These are phyloP conservation scores for Yamadazyma kanchanaburiensis DNA, from an alignment of 1,139 yeast species.

Conservation along the genomic window DNA sequence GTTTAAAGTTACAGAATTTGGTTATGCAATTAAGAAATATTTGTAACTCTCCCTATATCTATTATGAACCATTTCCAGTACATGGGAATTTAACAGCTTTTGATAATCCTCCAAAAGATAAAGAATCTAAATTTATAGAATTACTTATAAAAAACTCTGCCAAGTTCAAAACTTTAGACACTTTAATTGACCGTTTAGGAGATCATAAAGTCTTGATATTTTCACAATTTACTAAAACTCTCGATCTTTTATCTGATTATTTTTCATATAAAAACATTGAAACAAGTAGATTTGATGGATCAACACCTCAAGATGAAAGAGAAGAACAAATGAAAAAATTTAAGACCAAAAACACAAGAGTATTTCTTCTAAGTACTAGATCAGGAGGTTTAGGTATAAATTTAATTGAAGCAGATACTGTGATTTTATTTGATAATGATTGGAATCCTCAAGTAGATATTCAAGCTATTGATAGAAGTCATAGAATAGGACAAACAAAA, in stretches of 20 bases:
- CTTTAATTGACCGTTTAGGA: constrained; percentile 50
- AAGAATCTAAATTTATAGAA: constrained; percentile 24
- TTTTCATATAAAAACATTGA: constrained; percentile 30
- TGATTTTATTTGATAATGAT: constrained; percentile 84
- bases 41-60: constrained; percentile 82
- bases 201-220: constrained; percentile 75
- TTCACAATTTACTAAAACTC: constrained; percentile 77
- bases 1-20: constrained; percentile 51
- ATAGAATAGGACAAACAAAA: constrained; percentile 82
- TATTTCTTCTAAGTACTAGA: constrained; percentile 81
- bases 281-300: constrained; percentile 74
- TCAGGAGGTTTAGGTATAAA: constrained; percentile 96
- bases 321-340: constrained; percentile 62
- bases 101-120: constrained; percentile 20
- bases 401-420: constrained; percentile 84
- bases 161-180: constrained; percentile 67
- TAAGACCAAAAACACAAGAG: constrained; percentile 27
- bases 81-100: constrained; percentile 12
- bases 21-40: constrained; percentile 82
- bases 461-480: constrained; percentile 95
- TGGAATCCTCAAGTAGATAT: constrained; percentile 98
- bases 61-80: constrained; percentile 71
- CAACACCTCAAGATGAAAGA: constrained; percentile 61
- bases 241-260: constrained; percentile 78
- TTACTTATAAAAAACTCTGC: constrained; percentile 52